Evolutionary conservation across 1,139 yeast genomes (phyloP).

Genomic region (Diutina rugosa): DNA sequence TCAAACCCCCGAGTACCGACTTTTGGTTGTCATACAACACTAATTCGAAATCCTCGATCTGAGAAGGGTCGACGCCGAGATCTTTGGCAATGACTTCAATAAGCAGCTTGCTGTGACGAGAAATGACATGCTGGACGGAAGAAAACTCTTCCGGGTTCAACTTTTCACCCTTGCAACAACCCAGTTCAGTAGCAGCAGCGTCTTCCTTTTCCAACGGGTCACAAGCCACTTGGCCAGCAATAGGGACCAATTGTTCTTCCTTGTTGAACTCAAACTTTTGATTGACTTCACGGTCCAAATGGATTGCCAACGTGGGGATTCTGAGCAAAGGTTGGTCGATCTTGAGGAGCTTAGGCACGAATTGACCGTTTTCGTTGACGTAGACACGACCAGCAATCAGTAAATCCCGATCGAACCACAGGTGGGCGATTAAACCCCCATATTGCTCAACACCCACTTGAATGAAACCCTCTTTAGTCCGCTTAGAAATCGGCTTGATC

Average conservation of each 20-base stretch:
- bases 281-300: slow-evolving; percentile 67
- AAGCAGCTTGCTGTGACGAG: slow-evolving; percentile 66
- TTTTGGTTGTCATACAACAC: slow-evolving; percentile 79
- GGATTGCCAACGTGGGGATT: slow-evolving; percentile 93
- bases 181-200: slow-evolving; percentile 11
- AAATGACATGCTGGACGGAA: slow-evolving; percentile 51
- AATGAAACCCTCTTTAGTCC: slow-evolving; percentile 59
- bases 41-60: slow-evolving; percentile 83
- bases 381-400: slow-evolving; percentile 88
- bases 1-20: slow-evolving; percentile 74
- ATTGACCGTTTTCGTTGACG: slow-evolving; percentile 34
- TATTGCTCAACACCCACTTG: slow-evolving; percentile 92
- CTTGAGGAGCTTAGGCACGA: slow-evolving; percentile 59
- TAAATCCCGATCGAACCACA: slow-evolving; percentile 90
- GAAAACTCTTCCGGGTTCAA: slow-evolving; percentile 43
- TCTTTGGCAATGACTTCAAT: slow-evolving; percentile 60
- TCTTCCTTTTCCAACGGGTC: slow-evolving; percentile 13
- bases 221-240: slow-evolving; percentile 56
- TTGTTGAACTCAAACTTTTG: slow-evolving; percentile 79
- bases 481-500: slow-evolving; percentile 80
- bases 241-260: slow-evolving; percentile 78
- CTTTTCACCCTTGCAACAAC: slow-evolving; percentile 34
- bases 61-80: slow-evolving; percentile 29
- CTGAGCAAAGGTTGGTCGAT: slow-evolving; percentile 75
- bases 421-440: slow-evolving; percentile 91